These are phyloP conservation scores for Ehretia macrophylla DNA, from an alignment of 257 asterid species.

Conservation along the genomic window DNA sequence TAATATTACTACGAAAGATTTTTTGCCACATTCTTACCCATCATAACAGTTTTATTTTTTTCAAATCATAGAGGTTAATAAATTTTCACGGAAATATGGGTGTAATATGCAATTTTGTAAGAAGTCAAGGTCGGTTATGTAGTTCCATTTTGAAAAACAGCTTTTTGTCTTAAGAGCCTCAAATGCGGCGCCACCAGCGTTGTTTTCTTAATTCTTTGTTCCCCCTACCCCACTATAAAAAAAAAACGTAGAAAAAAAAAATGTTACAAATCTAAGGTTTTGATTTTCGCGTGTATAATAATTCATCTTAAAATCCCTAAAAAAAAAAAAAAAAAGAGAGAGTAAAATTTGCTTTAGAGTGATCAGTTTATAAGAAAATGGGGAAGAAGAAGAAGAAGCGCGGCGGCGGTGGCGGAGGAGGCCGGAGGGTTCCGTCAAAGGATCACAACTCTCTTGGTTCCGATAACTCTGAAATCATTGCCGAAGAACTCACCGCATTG, in stretches of 20 bases:
- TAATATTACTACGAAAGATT: no score
- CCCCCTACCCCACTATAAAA: not conserved
- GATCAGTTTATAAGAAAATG: no score
- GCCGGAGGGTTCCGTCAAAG: slow-evolving; percentile 59
- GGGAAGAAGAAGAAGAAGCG: slow-evolving; percentile 70
- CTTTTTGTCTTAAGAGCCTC: not conserved
- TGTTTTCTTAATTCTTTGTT: no score
- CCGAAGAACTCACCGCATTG: slow-evolving; percentile 90
- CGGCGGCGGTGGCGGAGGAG: slow-evolving; percentile 36
- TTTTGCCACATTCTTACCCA: no score
- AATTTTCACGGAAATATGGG: no score
- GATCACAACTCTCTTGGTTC: slow-evolving; percentile 52
- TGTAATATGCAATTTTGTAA: no score
- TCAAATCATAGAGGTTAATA: no score
- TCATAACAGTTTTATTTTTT: no score
- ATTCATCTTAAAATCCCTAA: not conserved
- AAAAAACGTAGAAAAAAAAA: no score
- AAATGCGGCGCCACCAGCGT: not conserved
- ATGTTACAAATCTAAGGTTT: not conserved
- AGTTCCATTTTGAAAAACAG: no score
- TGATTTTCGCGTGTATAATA: not conserved
- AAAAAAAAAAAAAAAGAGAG: not conserved
- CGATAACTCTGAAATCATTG: slow-evolving; percentile 52
- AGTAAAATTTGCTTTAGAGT: not conserved
- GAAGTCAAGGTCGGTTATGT: no score